Evolutionary conservation across 2,329 filamentous ascomycete species (phyloP).

Genomic region (Penicillium sclerotigenum): DNA sequence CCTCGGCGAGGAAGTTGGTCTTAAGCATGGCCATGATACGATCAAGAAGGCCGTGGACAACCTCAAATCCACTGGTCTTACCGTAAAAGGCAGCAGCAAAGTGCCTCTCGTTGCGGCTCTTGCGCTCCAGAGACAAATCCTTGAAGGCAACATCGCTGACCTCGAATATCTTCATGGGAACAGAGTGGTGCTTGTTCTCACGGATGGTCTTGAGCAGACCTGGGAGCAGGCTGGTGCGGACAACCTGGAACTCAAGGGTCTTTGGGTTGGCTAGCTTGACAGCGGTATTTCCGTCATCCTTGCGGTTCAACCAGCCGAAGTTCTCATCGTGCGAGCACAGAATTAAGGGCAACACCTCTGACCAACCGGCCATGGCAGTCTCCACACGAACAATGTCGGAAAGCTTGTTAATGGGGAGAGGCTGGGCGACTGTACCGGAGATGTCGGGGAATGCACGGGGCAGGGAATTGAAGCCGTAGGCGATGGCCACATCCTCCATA

Average conservation of each 20-base stretch:
- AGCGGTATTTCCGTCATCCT: constrained; percentile 78
- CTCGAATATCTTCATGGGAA: constrained; percentile 92
- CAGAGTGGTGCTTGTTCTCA: constrained; percentile 83
- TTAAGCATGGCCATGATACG: constrained; percentile 89
- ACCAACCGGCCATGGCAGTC: constrained; percentile 91
- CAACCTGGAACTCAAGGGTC: constrained; percentile 88
- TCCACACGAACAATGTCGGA: constrained; percentile 86
- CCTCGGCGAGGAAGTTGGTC: constrained; percentile 73
- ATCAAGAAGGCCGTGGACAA: constrained; percentile 91
- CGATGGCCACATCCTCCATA: constrained; percentile 97
- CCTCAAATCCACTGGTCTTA: constrained; percentile 89
- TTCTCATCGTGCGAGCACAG: constrained; percentile 98
- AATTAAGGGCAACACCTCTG: constrained; percentile 91
- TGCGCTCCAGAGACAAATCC: constrained; percentile 74
- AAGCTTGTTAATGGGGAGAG: constrained; percentile 90
- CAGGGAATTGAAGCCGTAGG: constrained; percentile 95
- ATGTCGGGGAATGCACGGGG: constrained; percentile 83
- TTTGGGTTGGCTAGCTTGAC: constrained; percentile 89
- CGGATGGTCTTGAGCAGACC: constrained; percentile 89
- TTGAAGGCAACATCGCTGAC: constrained; percentile 90
- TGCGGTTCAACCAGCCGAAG: constrained; percentile 89
- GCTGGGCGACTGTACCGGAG: constrained; percentile 79
- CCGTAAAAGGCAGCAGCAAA: constrained; percentile 96
- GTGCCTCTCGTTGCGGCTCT: constrained; percentile 87
- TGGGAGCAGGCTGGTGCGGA: constrained; percentile 79